Evolutionary conservation across 176 grass and related monocot genomes (phyloP).

Genomic region (Phragmites australis): DNA sequence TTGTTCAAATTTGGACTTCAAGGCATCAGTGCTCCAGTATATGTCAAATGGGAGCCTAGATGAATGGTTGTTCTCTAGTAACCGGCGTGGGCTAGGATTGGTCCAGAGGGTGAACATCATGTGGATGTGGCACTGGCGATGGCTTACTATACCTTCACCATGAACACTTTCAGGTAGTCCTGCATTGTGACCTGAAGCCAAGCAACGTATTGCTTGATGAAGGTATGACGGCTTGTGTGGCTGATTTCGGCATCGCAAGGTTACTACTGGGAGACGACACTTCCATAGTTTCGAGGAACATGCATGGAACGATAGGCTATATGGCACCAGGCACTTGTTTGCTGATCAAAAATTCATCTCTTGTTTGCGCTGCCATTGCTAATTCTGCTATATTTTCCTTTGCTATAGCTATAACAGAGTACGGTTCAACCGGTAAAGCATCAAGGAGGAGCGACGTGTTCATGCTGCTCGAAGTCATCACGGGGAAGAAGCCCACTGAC

Average conservation of each 20-base stretch:
- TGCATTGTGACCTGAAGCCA: conserved; percentile 59
- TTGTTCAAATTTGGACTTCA: conserved; percentile 55
- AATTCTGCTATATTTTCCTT: not conserved
- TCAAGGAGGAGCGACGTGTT: conserved; percentile 51
- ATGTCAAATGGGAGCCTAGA: conserved; percentile 60
- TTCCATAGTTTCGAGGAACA: conserved; percentile 30
- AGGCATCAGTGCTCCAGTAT: conserved; percentile 50
- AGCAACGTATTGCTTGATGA: conserved; percentile 61
- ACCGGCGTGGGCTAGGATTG: conserved; percentile 27
- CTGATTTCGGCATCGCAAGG: conserved; percentile 54
- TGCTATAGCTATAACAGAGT: conserved; percentile 36
- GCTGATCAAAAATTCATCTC: not conserved
- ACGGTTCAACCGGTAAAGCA: conserved; percentile 30
- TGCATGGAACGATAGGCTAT: conserved; percentile 45
- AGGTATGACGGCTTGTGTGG: conserved; percentile 50
- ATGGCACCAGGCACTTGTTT: conserved; percentile 38
- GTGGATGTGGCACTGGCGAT: conserved; percentile 48
- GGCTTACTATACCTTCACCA: conserved; percentile 58
- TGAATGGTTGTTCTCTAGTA: conserved; percentile 29
- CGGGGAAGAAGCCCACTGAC: conserved; percentile 51
- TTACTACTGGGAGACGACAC: conserved; percentile 32
- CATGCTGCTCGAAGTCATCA: conserved; percentile 46
- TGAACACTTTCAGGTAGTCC: conserved; percentile 44
- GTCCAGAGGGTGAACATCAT: conserved; percentile 39
- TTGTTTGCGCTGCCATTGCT: not conserved